phyloP scores from a whole-genome alignment of 208 protist genomes.

The Acanthamoeba sp. region DNA sequence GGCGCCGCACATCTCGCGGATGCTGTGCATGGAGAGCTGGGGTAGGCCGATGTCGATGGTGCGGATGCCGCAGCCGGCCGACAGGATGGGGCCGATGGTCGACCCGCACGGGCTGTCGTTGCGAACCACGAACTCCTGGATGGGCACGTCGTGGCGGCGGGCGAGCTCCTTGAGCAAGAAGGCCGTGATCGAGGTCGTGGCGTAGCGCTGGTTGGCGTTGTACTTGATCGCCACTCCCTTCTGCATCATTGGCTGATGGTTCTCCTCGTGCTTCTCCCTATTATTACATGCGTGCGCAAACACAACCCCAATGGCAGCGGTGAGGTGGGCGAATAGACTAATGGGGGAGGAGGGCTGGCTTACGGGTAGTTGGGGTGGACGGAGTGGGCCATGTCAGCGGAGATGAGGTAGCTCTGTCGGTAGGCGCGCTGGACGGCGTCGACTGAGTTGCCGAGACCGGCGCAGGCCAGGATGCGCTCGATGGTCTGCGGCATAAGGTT shows the following conservation, averaged over 20 bases:
- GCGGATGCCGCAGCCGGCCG: constrained; percentile 94
- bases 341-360: not conserved
- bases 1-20: constrained; percentile 96
- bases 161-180: constrained; percentile 93
- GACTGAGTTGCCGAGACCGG: not conserved
- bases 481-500: constrained; percentile 79
- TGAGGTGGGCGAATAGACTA: not conserved
- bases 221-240: constrained; percentile 97
- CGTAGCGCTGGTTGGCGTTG: constrained; percentile 97
- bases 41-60: constrained; percentile 97
- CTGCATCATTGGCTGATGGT: constrained; percentile 94
- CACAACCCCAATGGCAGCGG: not conserved
- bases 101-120: constrained; percentile 97
- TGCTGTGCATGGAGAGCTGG: constrained; percentile 97
- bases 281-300: not conserved
- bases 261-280: constrained; percentile 94
- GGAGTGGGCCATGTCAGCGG: constrained; percentile 97
- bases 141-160: constrained; percentile 79
- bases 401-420: constrained; percentile 95
- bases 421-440: constrained; percentile 86
- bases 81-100: constrained; percentile 97
- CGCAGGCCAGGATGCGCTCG: constrained; percentile 56
- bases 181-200: constrained; percentile 93
- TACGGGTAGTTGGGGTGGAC: constrained; percentile 96
- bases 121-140: constrained; percentile 95